Conservation (phyloP, 139 green algal genomes). For the Chlamydomonas sp. region DNA sequence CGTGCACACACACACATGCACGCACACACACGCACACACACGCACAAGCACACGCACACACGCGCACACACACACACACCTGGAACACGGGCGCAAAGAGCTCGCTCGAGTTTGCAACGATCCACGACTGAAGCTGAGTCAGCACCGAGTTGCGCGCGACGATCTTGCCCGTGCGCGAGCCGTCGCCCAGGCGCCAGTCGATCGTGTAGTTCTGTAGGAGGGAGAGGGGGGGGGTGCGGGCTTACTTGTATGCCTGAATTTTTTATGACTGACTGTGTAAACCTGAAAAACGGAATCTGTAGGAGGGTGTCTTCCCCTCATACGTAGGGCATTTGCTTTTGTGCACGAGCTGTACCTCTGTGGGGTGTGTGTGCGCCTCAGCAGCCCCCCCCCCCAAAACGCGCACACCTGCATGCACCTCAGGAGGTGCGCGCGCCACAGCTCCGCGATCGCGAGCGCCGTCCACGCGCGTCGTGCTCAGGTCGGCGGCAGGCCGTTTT, state of each 20-base stretch:
- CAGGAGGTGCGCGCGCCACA: not conserved
- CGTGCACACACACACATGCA: no score
- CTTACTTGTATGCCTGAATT: not conserved
- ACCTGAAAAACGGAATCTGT: not conserved
- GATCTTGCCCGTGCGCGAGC: slow-evolving; percentile 38
- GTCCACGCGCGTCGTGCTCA: no score
- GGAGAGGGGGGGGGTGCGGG: not conserved
- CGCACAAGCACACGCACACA: no score
- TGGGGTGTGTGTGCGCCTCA: not conserved
- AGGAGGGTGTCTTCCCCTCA: not conserved
- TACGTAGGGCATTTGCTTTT: not conserved
- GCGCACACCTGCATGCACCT: slow-evolving; percentile 4
- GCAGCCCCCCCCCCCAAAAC: not conserved
- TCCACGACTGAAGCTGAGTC: slow-evolving; percentile 17
- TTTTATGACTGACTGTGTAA: not conserved
- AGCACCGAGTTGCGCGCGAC: slow-evolving; percentile 18
- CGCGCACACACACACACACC: no score
- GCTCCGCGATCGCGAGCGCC: no score
- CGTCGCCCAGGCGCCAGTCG: slow-evolving; percentile 34
- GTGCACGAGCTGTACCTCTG: no score
- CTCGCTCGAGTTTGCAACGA: slow-evolving; percentile 28
- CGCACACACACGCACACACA: no score
- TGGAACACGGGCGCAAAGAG: slow-evolving; percentile 32
- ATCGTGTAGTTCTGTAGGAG: slow-evolving; percentile 21
- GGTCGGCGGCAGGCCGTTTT: no score